Evolutionary conservation across 176 grass and related monocot species (phyloP).

Genomic region (Hyparrhenia diplandra): DNA sequence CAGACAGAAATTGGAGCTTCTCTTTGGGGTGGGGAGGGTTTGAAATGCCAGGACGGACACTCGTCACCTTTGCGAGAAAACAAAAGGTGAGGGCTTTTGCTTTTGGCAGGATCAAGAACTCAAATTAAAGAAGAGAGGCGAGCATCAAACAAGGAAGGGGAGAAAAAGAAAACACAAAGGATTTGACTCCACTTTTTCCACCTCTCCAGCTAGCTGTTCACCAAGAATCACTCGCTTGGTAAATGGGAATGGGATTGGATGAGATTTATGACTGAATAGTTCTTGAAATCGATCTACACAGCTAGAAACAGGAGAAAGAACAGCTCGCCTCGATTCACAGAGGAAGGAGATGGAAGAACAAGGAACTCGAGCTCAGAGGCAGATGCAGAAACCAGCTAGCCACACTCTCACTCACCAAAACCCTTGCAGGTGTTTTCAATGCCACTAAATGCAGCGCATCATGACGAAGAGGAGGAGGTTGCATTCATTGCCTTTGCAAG

Average conservation of each 20-base stretch:
- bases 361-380: neutral
- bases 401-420: slow-evolving; percentile 33
- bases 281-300: slow-evolving; percentile 33
- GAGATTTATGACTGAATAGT: neutral
- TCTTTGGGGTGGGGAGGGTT: slow-evolving; percentile 17
- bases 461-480: slow-evolving; percentile 20
- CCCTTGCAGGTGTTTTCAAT: slow-evolving; percentile 23
- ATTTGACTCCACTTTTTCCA: slow-evolving; percentile 38
- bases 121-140: slow-evolving; percentile 48
- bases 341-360: neutral
- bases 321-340: neutral
- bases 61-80: slow-evolving; percentile 33
- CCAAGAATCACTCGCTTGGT: neutral
- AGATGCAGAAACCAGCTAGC: slow-evolving; percentile 32
- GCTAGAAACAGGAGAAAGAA: slow-evolving; percentile 11
- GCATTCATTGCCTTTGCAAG: slow-evolving; percentile 46
- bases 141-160: slow-evolving; percentile 6
- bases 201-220: neutral
- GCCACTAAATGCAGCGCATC: slow-evolving; percentile 50
- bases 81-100: slow-evolving; percentile 39
- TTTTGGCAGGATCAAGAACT: slow-evolving; percentile 66
- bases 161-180: slow-evolving; percentile 9
- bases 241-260: neutral
- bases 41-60: slow-evolving; percentile 38
- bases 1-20: slow-evolving; percentile 7